Evolutionary conservation across 345 rosid genomes (phyloP).

Genomic region (Syzygium oleosum): DNA sequence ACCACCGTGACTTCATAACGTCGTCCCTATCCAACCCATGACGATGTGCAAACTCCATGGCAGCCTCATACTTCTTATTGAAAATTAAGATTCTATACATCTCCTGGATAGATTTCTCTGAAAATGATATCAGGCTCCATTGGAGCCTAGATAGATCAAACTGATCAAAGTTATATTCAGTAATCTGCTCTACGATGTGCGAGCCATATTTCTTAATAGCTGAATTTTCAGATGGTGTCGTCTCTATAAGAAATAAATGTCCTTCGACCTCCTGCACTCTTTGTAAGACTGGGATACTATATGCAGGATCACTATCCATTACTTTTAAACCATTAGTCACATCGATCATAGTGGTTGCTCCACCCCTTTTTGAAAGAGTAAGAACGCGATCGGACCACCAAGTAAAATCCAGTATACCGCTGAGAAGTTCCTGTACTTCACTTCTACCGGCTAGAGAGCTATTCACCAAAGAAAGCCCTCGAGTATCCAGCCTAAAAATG

Average conservation of each 20-base stretch:
- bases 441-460: slow-evolving; percentile 14
- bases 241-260: slow-evolving; percentile 59
- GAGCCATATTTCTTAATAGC: slow-evolving; percentile 22
- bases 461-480: slow-evolving; percentile 23
- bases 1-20: slow-evolving; percentile 78
- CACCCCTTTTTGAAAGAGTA: slow-evolving; percentile 47
- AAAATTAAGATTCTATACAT: slow-evolving; percentile 67
- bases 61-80: slow-evolving; percentile 51
- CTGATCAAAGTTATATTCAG: slow-evolving; percentile 21
- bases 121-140: slow-evolving; percentile 75
- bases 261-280: slow-evolving; percentile 47
- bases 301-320: slow-evolving; percentile 40
- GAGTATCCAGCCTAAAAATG: slow-evolving; percentile 52
- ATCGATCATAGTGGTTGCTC: slow-evolving; percentile 50
- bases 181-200: slow-evolving; percentile 13
- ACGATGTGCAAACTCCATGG: slow-evolving; percentile 65
- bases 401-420: slow-evolving; percentile 57
- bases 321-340: slow-evolving; percentile 36
- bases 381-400: slow-evolving; percentile 90
- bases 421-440: slow-evolving; percentile 20
- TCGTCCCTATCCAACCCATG: slow-evolving; percentile 80
- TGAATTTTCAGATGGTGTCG: slow-evolving; percentile 16
- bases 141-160: slow-evolving; percentile 25
- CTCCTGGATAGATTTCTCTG: slow-evolving; percentile 71
- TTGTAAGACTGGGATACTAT: slow-evolving; percentile 61